A percentile compares a stretch with the other conserved stretches of the same genome.
phyloP scores from a whole-genome alignment of 257 asterid genomes.

The Solanum chilense region DNA sequence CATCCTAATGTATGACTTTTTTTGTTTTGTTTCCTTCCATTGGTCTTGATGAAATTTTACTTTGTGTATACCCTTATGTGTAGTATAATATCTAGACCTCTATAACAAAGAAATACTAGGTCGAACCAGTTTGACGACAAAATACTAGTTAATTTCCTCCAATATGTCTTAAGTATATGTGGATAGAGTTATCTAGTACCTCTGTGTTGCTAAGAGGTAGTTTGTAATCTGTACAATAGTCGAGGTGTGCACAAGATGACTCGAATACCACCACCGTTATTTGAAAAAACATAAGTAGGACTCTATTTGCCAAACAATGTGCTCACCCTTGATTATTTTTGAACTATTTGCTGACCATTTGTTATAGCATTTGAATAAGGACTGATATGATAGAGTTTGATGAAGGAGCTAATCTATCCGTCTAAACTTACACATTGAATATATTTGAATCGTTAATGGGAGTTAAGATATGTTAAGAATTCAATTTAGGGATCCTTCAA shows the following conservation, averaged over 20 bases:
- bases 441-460: not conserved
- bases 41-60: not conserved
- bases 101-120: not conserved
- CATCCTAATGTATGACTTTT: conserved; percentile 70
- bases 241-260: not conserved
- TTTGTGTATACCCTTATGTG: not conserved
- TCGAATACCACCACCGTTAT: not conserved
- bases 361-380: not conserved
- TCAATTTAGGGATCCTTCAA: not conserved
- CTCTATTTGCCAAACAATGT: not conserved
- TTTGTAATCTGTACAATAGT: not conserved
- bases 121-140: not conserved
- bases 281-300: not conserved
- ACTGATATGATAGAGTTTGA: not conserved
- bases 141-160: not conserved
- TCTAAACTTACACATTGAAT: not conserved
- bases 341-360: not conserved
- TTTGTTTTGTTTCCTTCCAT: not conserved
- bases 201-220: not conserved
- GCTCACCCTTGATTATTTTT: not conserved
- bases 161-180: not conserved
- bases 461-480: not conserved
- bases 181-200: not conserved
- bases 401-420: not conserved
- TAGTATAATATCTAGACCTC: not conserved